Conservation (phyloP, 257 asterid species). For the Mentha longifolia region DNA sequence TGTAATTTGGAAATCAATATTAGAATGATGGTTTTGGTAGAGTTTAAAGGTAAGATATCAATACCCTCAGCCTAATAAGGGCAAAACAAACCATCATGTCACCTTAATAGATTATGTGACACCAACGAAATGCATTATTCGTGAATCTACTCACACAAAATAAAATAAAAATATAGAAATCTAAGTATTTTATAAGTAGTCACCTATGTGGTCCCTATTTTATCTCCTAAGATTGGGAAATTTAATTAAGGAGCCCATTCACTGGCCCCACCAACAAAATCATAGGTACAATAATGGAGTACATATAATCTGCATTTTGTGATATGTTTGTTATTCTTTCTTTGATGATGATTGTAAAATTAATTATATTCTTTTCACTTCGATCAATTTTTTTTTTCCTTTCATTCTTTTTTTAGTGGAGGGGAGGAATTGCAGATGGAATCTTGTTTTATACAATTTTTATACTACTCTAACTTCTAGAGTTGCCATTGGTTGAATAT, state of each 20-base stretch:
- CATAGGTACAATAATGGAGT: conserved; percentile 26
- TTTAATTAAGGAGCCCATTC: conserved; percentile 15
- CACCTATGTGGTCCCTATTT: conserved; percentile 26
- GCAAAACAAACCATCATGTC: conserved; percentile 42
- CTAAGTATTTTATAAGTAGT: background rate
- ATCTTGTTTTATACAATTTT: background rate
- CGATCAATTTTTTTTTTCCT: background rate
- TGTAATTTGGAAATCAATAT: conserved; percentile 38
- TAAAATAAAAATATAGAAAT: background rate
- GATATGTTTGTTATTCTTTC: too few relatives aligned
- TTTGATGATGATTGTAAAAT: background rate
- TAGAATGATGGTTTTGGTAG: conserved; percentile 32
- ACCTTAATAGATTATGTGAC: conserved; percentile 24
- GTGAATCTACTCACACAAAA: background rate
- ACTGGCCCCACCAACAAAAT: conserved; percentile 27
- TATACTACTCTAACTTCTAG: background rate
- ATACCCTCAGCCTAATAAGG: conserved; percentile 34
- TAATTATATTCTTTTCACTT: background rate
- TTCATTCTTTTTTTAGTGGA: background rate
- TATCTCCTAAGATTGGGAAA: conserved; percentile 32
- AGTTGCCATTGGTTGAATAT: background rate
- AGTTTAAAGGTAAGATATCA: conserved; percentile 17
- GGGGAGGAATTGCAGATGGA: background rate
- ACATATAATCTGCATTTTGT: background rate
- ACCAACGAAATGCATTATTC: conserved; percentile 30